phyloP scores from a whole-genome alignment of 1,139 yeast species.

The Diutina neorugosa region DNA sequence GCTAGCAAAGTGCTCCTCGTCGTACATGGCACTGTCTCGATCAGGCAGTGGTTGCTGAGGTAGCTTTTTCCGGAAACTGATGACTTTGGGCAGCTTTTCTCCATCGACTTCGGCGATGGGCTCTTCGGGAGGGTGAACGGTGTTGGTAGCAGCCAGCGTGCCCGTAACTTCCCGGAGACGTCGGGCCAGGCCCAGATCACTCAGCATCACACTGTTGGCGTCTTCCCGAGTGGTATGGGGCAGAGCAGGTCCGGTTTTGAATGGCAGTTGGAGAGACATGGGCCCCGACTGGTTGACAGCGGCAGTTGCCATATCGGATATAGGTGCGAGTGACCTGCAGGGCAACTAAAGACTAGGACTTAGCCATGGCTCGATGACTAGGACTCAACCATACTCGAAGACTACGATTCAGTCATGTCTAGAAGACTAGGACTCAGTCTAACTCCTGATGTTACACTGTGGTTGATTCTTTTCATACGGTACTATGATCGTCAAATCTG shows the following conservation, averaged over 20 bases:
- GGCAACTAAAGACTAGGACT: no score
- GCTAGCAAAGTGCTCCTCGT: constrained; percentile 24
- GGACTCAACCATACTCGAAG: no score
- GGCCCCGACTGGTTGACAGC: background rate
- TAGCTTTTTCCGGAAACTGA: constrained; percentile 34
- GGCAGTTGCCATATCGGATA: background rate
- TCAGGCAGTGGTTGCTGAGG: constrained; percentile 19
- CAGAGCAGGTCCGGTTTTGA: constrained; percentile 44
- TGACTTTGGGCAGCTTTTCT: constrained; percentile 30
- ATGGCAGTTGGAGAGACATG: constrained; percentile 21
- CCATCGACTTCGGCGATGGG: background rate
- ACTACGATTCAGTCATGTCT: no score
- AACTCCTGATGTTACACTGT: no score
- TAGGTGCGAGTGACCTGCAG: background rate
- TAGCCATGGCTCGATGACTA: no score
- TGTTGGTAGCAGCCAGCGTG: background rate
- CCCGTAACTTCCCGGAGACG: constrained; percentile 2
- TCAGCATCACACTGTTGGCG: constrained; percentile 14
- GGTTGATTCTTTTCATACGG: no score
- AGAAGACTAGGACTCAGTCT: no score
- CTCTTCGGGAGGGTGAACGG: background rate
- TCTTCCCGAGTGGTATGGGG: constrained; percentile 50
- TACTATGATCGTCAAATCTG: no score
- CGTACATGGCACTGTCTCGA: constrained; percentile 20
- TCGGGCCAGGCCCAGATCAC: background rate